These are phyloP conservation scores for Dictyostelium capitatum DNA, from an alignment of 78 protist genomes.

Conservation along the genomic window DNA sequence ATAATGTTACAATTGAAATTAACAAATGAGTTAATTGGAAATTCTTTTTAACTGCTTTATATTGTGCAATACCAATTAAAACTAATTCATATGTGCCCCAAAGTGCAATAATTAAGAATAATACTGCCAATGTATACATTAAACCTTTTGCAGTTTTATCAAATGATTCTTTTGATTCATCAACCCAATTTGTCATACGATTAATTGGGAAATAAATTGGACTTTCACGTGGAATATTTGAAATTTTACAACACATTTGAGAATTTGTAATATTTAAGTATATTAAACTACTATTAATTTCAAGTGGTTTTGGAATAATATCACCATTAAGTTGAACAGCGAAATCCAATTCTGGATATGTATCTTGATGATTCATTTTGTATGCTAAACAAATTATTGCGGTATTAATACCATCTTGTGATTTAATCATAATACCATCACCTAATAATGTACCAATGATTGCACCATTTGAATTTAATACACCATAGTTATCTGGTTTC, in stretches of 20 bases:
- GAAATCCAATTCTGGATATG: constrained; percentile 9
- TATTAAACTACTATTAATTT: background rate
- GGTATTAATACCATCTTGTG: constrained; percentile 20
- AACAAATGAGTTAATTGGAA: constrained; percentile 7
- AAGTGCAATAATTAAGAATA: background rate
- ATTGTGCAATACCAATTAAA: background rate
- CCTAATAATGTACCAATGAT: constrained; percentile 31
- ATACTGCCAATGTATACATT: background rate
- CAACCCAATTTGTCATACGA: background rate
- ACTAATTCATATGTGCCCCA: background rate
- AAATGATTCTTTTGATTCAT: background rate
- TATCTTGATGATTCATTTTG: too few relatives aligned
- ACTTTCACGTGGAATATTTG: background rate
- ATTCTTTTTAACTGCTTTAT: background rate
- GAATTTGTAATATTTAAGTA: background rate
- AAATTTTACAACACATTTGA: background rate
- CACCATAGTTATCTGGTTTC: constrained; percentile 20
- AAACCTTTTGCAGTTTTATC: background rate
- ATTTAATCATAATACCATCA: constrained; percentile 31
- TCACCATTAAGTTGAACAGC: background rate
- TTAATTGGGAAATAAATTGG: constrained; percentile 13
- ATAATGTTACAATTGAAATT: background rate
- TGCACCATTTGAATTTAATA: background rate
- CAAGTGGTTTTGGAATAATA: background rate
- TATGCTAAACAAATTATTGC: background rate